Evolutionary conservation across 169 alveolate species (phyloP).

Genomic region (Blepharisma undulans): DNA sequence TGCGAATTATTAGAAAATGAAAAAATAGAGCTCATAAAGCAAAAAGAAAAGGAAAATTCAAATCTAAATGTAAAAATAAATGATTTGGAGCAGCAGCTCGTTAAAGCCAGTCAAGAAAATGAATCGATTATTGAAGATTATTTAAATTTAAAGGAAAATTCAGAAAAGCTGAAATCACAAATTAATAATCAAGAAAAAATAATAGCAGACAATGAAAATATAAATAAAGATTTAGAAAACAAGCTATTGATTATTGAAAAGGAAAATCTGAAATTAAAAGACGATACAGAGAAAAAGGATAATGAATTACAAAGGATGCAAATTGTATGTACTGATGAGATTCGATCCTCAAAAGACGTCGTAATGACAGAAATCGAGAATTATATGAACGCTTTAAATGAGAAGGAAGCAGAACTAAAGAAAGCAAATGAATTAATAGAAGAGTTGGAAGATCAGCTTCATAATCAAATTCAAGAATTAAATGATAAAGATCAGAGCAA

Average conservation of each 20-base stretch:
- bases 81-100: background rate
- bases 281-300: background rate
- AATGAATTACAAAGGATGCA: background rate
- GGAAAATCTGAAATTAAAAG: background rate
- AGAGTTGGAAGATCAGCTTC: background rate
- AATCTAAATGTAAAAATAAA: background rate
- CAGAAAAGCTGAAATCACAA: background rate
- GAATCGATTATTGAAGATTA: background rate
- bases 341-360: no score
- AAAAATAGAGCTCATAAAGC: background rate
- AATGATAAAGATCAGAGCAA: background rate
- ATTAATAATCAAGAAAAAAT: no score
- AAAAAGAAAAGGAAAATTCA: background rate
- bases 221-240: background rate
- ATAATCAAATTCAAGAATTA: background rate
- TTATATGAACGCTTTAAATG: no score
- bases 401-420: background rate
- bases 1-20: background rate
- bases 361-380: no score
- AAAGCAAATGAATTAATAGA: no score
- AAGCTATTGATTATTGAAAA: no score
- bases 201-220: background rate
- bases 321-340: background rate
- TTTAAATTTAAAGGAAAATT: background rate
- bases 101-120: background rate